Base-by-base conservation (phyloP, 331 rosid species). In the Malus hybrid region DNA sequence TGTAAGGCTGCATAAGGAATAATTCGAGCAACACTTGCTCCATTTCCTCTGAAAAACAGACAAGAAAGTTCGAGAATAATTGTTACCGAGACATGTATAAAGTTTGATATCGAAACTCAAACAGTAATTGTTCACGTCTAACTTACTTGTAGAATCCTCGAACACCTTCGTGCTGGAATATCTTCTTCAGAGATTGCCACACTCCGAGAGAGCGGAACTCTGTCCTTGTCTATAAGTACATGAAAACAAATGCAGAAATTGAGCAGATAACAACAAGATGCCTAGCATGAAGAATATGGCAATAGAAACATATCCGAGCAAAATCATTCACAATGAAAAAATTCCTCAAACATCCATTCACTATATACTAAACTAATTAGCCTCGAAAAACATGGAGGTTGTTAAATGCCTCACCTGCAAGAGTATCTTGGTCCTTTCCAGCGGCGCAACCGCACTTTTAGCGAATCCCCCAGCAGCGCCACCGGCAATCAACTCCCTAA, bases 1-100 rank as follows among this genome's bases (percentile, higher is more conserved):
- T 92, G 99, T 76, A 92, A 83, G 79, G 97, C 99, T 62, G 97
- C 99, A 80, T 94, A 94, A 1, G 99, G 99, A 80, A 92, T 76
- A 81, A 94, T 89, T 65, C 99, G 91, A 42, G 86, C 83, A 78
- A 89, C 90, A 74, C 99, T 89, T 27, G 99, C 99, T 77, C 97
- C 97, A 80, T 94, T 94, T 89, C 99, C 99, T 78, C 99, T 94
- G 36, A 44, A 80, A 15, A 3, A 69, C 83, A 79, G 24, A 78
- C 39, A 68, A 63, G 60, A 64, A 28, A 6, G 69, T 74, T 70
- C 80, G 24, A 76, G 24, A 71, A 74, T 10, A 68, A 70, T 28
- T 18, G 19, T 56, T 36, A 1, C 20, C 68, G 7, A 9, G 63
- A 79, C 16, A 19, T 20, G 74, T 16, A 64, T 16, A 13, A 15